Evolutionary conservation across 768 basidiomycete species (phyloP).

Genomic region (Rickenella mellea): DNA sequence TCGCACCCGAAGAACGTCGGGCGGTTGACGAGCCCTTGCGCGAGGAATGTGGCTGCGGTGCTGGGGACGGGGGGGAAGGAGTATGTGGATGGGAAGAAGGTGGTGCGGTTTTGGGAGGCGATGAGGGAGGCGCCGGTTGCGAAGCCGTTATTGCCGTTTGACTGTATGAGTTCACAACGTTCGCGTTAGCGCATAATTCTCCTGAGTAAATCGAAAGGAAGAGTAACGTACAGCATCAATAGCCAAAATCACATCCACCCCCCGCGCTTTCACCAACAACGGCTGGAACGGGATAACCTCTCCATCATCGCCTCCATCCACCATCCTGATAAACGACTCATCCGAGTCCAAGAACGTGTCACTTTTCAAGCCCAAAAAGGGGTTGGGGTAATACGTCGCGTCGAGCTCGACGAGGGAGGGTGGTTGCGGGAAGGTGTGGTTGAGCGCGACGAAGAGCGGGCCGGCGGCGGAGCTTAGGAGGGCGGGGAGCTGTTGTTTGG

Average conservation of each 20-base stretch:
- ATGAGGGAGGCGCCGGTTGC: constrained; percentile 3
- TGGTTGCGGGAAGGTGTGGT: constrained; percentile 15
- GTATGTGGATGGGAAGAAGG: constrained; percentile 23
- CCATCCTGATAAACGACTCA: constrained; percentile 22
- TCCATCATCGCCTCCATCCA: constrained; percentile 34
- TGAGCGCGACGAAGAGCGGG: constrained; percentile 10
- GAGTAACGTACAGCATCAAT: too few relatives aligned
- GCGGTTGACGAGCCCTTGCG: constrained; percentile 23
- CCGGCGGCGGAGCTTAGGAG: constrained; percentile 8
- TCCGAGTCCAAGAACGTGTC: constrained; percentile 23
- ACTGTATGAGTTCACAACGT: too few relatives aligned
- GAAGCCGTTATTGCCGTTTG: neutral
- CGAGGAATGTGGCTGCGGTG: constrained; percentile 18
- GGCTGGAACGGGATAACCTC: constrained; percentile 40
- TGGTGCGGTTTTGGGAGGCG: constrained; percentile 28
- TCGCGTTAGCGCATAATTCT: too few relatives aligned
- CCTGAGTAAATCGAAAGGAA: too few relatives aligned
- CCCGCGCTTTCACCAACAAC: constrained; percentile 35
- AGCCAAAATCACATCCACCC: constrained; percentile 39
- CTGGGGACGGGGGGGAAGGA: constrained; percentile 23
- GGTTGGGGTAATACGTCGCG: constrained; percentile 25
- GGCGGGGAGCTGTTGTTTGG: too few relatives aligned
- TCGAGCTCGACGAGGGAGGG: constrained; percentile 13
- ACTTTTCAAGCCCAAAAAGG: constrained; percentile 26
- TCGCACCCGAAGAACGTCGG: constrained; percentile 42